phyloP scores from a whole-genome alignment of 139 green algal species.

The Parachlorella kessleri region DNA sequence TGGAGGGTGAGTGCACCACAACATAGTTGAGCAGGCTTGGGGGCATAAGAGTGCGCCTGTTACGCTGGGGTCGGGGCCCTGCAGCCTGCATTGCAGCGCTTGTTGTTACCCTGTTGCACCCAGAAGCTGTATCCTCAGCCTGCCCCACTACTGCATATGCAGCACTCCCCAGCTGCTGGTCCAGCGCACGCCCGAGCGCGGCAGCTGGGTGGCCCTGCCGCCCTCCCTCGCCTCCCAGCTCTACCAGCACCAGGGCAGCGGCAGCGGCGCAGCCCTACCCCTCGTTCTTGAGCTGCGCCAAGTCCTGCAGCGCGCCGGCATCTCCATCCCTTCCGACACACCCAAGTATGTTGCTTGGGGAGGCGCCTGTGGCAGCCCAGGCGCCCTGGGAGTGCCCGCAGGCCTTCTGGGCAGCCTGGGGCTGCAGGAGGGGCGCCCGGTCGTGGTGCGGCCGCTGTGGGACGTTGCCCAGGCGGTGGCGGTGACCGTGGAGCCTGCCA shows the following conservation, averaged over 20 bases:
- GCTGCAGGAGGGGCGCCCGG: constrained; percentile 39
- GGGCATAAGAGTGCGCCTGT: no score
- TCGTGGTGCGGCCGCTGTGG: constrained; percentile 32
- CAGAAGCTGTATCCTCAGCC: background rate
- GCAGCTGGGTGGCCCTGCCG: constrained; percentile 57
- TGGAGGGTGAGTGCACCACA: constrained; percentile 12
- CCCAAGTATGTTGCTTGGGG: constrained; percentile 48
- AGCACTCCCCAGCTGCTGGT: constrained; percentile 27
- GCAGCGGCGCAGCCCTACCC: constrained; percentile 6
- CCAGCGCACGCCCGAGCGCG: constrained; percentile 37
- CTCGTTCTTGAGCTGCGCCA: constrained; percentile 41
- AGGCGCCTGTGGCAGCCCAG: constrained; percentile 8
- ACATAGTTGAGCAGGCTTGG: no score
- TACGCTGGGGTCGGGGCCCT: no score
- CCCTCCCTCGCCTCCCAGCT: constrained; percentile 28
- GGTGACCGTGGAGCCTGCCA: constrained; percentile 64
- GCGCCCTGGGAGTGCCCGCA: constrained; percentile 49
- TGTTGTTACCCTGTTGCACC: background rate
- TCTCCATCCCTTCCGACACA: background rate
- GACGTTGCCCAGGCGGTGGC: constrained; percentile 43
- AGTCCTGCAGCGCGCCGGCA: background rate
- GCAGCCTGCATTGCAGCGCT: no score
- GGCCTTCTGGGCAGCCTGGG: constrained; percentile 44
- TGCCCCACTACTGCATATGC: background rate
- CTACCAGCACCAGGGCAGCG: background rate